A percentile compares a stretch with the other conserved stretches of the same genome.
These are phyloP conservation scores for Boletales sp. DNA, from an alignment of 768 basidiomycete species.

Conservation along the genomic window DNA sequence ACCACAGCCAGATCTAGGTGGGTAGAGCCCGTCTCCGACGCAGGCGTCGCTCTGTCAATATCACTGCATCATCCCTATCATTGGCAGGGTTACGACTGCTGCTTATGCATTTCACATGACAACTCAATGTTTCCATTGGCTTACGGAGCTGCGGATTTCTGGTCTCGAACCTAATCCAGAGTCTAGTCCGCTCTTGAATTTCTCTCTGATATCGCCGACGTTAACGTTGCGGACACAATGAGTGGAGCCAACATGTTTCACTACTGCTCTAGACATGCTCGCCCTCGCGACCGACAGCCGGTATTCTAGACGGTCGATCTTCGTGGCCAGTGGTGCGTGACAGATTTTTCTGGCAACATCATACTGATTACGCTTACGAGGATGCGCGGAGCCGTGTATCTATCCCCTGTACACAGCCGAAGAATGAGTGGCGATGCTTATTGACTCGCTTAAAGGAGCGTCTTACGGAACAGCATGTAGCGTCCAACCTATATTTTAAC, in stretches of 20 bases:
- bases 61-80: neutral
- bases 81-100: constrained; percentile 2
- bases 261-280: no score
- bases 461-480: constrained; percentile 11
- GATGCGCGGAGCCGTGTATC: neutral
- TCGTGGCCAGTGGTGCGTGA: neutral
- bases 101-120: constrained; percentile 13
- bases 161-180: no score
- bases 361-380: constrained; percentile 6
- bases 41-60: neutral
- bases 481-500: neutral
- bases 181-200: no score
- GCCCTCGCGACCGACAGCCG: neutral
- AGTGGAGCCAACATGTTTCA: no score
- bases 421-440: constrained; percentile 21
- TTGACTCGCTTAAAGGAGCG: constrained; percentile 9
- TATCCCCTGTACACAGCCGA: neutral
- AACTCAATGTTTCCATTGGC: neutral
- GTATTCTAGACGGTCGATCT: neutral
- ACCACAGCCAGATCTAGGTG: constrained; percentile 1
- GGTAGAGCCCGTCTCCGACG: neutral
- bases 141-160: constrained; percentile 7
- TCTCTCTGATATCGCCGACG: no score
- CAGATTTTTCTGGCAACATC: neutral
- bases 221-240: no score